phyloP scores from a whole-genome alignment of 805 yeast genomes.

The Zygosaccharomyces gambellarensis region DNA sequence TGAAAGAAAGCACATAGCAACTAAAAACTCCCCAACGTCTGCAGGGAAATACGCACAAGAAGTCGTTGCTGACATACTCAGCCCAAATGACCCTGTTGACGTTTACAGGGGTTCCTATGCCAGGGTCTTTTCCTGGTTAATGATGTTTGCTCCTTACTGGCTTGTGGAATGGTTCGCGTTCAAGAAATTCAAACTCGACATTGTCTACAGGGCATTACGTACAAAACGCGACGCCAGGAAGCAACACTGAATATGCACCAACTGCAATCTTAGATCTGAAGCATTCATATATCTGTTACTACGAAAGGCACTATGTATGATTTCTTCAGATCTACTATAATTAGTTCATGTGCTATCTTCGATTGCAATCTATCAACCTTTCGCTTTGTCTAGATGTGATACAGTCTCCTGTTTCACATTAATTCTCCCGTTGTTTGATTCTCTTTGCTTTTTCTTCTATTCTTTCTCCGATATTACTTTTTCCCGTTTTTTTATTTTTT shows the following conservation, averaged over 20 bases:
- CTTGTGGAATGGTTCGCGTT: slow-evolving; percentile 40
- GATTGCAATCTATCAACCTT: too few relatives aligned
- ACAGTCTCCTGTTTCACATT: background rate
- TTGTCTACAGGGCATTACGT: slow-evolving; percentile 28
- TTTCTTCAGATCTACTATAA: too few relatives aligned
- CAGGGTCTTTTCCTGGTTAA: slow-evolving; percentile 33
- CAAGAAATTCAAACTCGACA: slow-evolving; percentile 39
- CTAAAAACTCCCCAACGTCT: slow-evolving; percentile 51
- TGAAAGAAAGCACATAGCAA: slow-evolving; percentile 55
- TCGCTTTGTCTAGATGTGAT: background rate
- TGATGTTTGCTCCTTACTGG: slow-evolving; percentile 43
- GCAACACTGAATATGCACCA: background rate
- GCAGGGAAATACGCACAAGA: slow-evolving; percentile 53
- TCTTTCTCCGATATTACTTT: background rate
- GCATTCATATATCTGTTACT: background rate
- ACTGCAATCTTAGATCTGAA: background rate
- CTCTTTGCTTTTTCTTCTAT: background rate
- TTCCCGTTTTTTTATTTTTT: background rate
- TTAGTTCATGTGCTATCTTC: too few relatives aligned
- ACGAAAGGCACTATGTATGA: too few relatives aligned
- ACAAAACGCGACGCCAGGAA: background rate
- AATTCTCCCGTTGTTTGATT: background rate
- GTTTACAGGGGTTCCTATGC: slow-evolving; percentile 54
- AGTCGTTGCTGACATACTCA: slow-evolving; percentile 49
- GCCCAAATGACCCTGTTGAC: slow-evolving; percentile 41